Conservation (phyloP, 2,329 filamentous ascomycete genomes). For the Aspergillus fijiensis region DNA sequence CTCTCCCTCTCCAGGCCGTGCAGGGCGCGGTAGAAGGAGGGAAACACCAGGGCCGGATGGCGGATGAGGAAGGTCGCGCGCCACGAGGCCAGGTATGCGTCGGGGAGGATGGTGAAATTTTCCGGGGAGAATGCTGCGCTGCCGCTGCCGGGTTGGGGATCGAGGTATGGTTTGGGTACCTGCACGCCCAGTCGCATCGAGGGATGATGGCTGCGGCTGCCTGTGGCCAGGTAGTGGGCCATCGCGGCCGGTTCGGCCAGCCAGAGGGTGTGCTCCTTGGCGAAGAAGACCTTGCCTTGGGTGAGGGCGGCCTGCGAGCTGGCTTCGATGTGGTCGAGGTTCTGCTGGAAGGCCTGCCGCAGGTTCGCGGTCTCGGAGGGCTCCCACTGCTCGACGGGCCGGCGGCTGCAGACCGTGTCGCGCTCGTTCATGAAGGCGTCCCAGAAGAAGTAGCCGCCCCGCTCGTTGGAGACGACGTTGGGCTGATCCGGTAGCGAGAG, state of each 20-base stretch:
- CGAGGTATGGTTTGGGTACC: not conserved
- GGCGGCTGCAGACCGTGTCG: not conserved
- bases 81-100: conserved; percentile 28
- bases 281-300: not conserved
- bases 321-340: not conserved
- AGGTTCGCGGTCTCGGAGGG: not conserved
- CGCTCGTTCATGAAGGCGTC: not conserved
- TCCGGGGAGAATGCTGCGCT: not conserved
- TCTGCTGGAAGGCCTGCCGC: not conserved
- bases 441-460: not conserved
- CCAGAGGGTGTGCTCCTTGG: not conserved
- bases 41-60: conserved; percentile 36
- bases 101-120: conserved; percentile 32
- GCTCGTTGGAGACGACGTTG: not conserved
- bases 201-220: too few species aligned
- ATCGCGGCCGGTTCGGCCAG: not conserved
- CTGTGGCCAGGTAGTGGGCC: not conserved
- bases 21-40: conserved; percentile 32
- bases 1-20: not conserved
- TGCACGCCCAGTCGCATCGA: not conserved
- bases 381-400: not conserved
- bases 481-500: conserved; percentile 7
- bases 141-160: too few species aligned
- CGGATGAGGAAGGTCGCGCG: conserved; percentile 33
- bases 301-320: not conserved